These are phyloP conservation scores for Phytophthora tentaculata DNA, from an alignment of 352 stramenopile genomes.

Conservation along the genomic window DNA sequence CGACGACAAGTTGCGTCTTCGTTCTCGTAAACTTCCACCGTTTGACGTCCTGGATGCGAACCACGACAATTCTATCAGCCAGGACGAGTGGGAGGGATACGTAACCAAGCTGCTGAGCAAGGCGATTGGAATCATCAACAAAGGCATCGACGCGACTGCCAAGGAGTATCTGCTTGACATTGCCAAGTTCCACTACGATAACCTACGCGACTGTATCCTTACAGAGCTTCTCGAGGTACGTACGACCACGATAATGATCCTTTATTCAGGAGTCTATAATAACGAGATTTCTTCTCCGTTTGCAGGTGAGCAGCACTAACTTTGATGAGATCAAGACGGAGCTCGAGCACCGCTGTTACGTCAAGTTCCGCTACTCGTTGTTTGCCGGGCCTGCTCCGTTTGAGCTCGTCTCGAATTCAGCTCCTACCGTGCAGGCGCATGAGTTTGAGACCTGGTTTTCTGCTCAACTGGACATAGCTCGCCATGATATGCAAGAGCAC, in stretches of 20 bases:
- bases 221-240: slow-evolving; percentile 24
- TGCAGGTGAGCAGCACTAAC: slow-evolving; percentile 17
- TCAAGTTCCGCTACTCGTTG: slow-evolving; percentile 62
- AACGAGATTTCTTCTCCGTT: neutral
- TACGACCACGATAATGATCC: too few species aligned
- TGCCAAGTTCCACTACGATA: slow-evolving; percentile 46
- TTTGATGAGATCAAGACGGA: slow-evolving; percentile 24
- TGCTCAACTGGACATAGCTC: slow-evolving; percentile 28
- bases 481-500: slow-evolving; percentile 25
- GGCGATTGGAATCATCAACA: slow-evolving; percentile 19
- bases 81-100: slow-evolving; percentile 35
- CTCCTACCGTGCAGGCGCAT: slow-evolving; percentile 14
- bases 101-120: slow-evolving; percentile 28
- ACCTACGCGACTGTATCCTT: slow-evolving; percentile 35
- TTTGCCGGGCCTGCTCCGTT: slow-evolving; percentile 47
- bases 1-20: slow-evolving; percentile 8
- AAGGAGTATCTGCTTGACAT: slow-evolving; percentile 29
- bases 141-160: slow-evolving; percentile 21
- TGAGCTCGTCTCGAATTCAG: slow-evolving; percentile 42
- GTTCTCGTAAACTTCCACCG: slow-evolving; percentile 24
- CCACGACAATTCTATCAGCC: slow-evolving; percentile 21
- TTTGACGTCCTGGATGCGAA: slow-evolving; percentile 33
- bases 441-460: slow-evolving; percentile 43
- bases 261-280: neutral
- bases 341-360: slow-evolving; percentile 46